These are phyloP conservation scores for Coprinopsis cinerea DNA, from an alignment of 768 basidiomycete species.

Conservation along the genomic window DNA sequence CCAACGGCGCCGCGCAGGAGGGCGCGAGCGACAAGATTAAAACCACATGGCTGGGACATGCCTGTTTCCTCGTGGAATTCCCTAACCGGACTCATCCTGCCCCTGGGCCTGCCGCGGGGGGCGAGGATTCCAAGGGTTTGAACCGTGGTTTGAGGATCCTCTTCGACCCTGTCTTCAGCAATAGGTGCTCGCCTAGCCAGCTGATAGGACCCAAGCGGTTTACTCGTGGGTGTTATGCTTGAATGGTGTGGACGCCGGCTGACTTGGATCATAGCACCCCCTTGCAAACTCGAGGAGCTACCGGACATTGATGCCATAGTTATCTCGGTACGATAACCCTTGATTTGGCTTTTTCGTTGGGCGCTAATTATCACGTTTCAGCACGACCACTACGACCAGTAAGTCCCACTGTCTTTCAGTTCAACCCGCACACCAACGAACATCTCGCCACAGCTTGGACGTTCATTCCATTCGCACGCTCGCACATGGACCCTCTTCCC, in stretches of 20 bases:
- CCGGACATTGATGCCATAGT: conserved; percentile 60
- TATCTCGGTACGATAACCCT: conserved; percentile 40
- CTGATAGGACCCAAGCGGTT: conserved; percentile 41
- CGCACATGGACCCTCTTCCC: conserved; percentile 21
- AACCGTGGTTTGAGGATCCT: conserved; percentile 39
- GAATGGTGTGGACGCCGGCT: not conserved
- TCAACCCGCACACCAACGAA: not conserved
- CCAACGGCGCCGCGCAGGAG: conserved; percentile 12
- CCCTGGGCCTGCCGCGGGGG: not conserved
- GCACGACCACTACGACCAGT: conserved; percentile 54
- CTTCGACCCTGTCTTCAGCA: conserved; percentile 49
- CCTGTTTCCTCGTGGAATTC: conserved; percentile 47
- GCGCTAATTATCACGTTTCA: conserved; percentile 12
- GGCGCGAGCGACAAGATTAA: conserved; percentile 32
- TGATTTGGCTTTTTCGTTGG: not conserved
- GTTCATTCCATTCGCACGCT: conserved; percentile 36
- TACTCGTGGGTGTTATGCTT: conserved; percentile 32
- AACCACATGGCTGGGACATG: conserved; percentile 52
- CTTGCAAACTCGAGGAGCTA: conserved; percentile 48
- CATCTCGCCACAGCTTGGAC: conserved; percentile 31
- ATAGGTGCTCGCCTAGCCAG: conserved; percentile 44
- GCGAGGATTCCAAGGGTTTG: conserved; percentile 9
- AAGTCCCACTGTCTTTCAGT: conserved; percentile 6
- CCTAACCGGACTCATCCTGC: conserved; percentile 24
- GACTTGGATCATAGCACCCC: conserved; percentile 28